A percentile compares a stretch with the other conserved stretches of the same genome.
These are phyloP conservation scores for Candida montana DNA, from an alignment of 805 yeast species.

Conservation along the genomic window DNA sequence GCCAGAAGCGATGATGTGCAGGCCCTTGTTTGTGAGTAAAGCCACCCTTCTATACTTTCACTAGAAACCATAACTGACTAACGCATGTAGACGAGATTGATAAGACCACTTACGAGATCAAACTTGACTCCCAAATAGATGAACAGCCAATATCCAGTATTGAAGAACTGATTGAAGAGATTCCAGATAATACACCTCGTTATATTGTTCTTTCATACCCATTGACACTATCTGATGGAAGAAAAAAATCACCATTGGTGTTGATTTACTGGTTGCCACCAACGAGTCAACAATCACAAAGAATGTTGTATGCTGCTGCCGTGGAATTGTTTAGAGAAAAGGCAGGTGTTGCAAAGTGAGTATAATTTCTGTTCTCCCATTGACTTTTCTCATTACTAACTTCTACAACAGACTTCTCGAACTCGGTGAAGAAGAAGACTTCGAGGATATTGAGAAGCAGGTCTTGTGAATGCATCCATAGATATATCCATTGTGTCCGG, in stretches of 20 bases:
- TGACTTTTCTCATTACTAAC: slow-evolving; percentile 21
- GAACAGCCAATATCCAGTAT: slow-evolving; percentile 42
- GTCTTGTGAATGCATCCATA: slow-evolving; percentile 6
- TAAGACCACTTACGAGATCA: slow-evolving; percentile 45
- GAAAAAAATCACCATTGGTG: slow-evolving; percentile 68
- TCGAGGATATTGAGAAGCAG: slow-evolving; percentile 47
- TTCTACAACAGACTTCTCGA: slow-evolving; percentile 44
- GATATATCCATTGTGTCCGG: too few relatives aligned
- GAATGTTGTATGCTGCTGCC: slow-evolving; percentile 91
- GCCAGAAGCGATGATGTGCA: slow-evolving; percentile 58
- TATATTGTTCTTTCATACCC: slow-evolving; percentile 77
- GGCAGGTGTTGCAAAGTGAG: slow-evolving; percentile 29
- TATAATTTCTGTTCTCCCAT: not conserved
- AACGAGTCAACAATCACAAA: slow-evolving; percentile 72
- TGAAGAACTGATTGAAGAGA: slow-evolving; percentile 63
- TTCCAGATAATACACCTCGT: slow-evolving; percentile 81
- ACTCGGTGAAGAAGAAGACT: slow-evolving; percentile 63
- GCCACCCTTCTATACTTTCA: not conserved
- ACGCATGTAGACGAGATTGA: slow-evolving; percentile 46
- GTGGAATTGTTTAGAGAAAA: slow-evolving; percentile 72
- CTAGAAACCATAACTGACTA: slow-evolving; percentile 6
- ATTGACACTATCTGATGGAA: slow-evolving; percentile 60
- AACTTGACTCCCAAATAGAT: slow-evolving; percentile 37
- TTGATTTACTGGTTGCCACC: slow-evolving; percentile 86
- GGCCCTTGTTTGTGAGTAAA: slow-evolving; percentile 51